Evolutionary conservation across 352 stramenopile genomes (phyloP).

Genomic region (Thalassiosira exigua): DNA sequence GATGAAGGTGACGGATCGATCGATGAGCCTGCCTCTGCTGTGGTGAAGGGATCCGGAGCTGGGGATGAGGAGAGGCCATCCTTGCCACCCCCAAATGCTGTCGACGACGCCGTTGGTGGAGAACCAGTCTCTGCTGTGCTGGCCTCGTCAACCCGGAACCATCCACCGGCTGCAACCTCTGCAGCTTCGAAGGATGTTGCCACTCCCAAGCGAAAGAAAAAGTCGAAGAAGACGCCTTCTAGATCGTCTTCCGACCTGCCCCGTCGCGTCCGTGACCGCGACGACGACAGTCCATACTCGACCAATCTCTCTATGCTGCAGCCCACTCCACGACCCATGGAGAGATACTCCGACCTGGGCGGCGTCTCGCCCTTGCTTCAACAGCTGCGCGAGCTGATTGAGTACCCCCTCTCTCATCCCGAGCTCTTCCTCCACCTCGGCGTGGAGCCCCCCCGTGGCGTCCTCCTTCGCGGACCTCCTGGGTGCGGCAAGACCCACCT

Average conservation of each 20-base stretch:
- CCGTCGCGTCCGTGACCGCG: neutral
- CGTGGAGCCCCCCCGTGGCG: constrained; percentile 79
- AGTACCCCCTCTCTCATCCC: constrained; percentile 89
- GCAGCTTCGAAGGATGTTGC: neutral
- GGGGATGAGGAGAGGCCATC: constrained; percentile 5
- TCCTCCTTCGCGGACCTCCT: constrained; percentile 83
- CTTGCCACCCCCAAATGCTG: too few species aligned
- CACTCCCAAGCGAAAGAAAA: constrained; percentile 55
- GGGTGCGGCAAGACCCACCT: constrained; percentile 98
- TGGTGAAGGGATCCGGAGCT: neutral
- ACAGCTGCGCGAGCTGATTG: constrained; percentile 99
- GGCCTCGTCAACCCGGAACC: constrained; percentile 3
- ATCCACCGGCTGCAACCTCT: constrained; percentile 7
- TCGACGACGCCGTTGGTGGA: constrained; percentile 8
- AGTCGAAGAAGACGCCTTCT: constrained; percentile 34
- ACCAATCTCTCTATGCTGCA: constrained; percentile 15
- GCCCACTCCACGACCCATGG: constrained; percentile 60
- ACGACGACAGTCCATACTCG: constrained; percentile 18
- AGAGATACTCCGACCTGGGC: constrained; percentile 97
- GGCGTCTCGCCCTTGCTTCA: constrained; percentile 95
- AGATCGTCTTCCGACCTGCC: constrained; percentile 12
- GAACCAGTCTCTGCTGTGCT: constrained; percentile 9
- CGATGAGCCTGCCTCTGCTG: constrained; percentile 4
- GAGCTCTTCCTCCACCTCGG: constrained; percentile 85
- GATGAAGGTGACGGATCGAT: too few species aligned